A percentile compares a stretch with the other conserved stretches of the same genome.
These are phyloP conservation scores for Crucihimalaya himalaica DNA, from an alignment of 345 rosid species.

Conservation along the genomic window DNA sequence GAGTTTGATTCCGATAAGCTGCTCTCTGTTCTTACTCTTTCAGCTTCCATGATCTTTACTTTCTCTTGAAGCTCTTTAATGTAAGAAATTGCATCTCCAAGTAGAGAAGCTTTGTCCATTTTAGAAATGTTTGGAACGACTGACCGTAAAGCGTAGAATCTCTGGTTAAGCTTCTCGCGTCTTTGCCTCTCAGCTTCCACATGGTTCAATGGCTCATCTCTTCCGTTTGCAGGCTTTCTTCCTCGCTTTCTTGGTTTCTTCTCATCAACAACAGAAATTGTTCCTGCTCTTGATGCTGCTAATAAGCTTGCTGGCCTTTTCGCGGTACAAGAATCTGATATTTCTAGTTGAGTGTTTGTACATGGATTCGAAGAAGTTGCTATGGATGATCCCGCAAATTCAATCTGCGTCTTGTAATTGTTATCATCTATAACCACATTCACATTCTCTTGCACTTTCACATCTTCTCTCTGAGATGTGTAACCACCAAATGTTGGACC, in stretches of 20 bases:
- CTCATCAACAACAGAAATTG: conserved; percentile 46
- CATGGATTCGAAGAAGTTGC: conserved; percentile 58
- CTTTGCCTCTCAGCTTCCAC: conserved; percentile 99
- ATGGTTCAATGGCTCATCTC: conserved; percentile 95
- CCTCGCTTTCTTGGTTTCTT: conserved; percentile 89
- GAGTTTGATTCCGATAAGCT: conserved; percentile 47
- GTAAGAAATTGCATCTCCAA: conserved; percentile 93
- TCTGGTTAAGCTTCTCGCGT: conserved; percentile 91
- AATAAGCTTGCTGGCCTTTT: conserved; percentile 42
- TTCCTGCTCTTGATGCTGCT: conserved; percentile 14
- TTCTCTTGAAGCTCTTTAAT: conserved; percentile 93
- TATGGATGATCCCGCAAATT: conserved; percentile 51
- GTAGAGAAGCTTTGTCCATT: conserved; percentile 96
- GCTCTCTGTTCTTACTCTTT: conserved; percentile 55
- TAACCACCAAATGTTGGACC: conserved; percentile 50
- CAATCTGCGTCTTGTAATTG: conserved; percentile 62
- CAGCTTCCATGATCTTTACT: conserved; percentile 76
- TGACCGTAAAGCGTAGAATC: conserved; percentile 87
- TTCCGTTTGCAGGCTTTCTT: conserved; percentile 95
- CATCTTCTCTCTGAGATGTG: conserved; percentile 47
- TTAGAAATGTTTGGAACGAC: conserved; percentile 99
- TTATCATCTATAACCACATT: conserved; percentile 55
- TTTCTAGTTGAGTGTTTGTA: conserved; percentile 54
- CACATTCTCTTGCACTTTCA: conserved; percentile 51
- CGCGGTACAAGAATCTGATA: conserved; percentile 67